Conservation (phyloP, 2,329 filamentous ascomycete genomes). For the Cylindrodendrum hubeiense region DNA sequence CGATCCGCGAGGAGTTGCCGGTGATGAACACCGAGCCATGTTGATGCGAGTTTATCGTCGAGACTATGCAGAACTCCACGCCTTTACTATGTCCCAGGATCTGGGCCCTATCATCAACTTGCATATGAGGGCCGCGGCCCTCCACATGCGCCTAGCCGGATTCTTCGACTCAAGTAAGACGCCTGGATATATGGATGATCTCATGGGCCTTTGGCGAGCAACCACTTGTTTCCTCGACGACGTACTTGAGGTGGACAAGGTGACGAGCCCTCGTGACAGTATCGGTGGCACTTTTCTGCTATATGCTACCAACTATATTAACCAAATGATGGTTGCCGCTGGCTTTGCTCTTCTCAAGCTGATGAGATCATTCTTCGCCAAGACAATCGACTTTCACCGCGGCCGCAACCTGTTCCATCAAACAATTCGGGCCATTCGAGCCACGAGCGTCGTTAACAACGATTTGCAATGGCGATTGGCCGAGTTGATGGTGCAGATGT, state of each 20-base stretch:
- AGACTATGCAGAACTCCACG: constrained; percentile 73
- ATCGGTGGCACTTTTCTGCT: constrained; percentile 68
- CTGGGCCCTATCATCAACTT: constrained; percentile 71
- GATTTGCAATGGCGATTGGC: constrained; percentile 84
- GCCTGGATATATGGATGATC: constrained; percentile 78
- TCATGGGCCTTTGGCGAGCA: constrained; percentile 81
- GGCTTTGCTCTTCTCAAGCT: constrained; percentile 83
- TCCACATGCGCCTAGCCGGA: constrained; percentile 82
- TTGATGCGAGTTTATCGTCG: constrained; percentile 75
- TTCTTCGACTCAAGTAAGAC: constrained; percentile 85
- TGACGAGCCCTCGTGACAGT: constrained; percentile 58
- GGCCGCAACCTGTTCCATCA: constrained; percentile 78
- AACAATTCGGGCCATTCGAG: constrained; percentile 77
- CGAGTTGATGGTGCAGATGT: constrained; percentile 89
- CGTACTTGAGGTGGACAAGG: constrained; percentile 66
- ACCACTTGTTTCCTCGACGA: constrained; percentile 78
- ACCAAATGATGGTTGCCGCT: constrained; percentile 88
- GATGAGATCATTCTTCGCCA: constrained; percentile 81
- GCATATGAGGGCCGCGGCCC: constrained; percentile 77
- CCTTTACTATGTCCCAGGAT: constrained; percentile 69
- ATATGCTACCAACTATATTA: constrained; percentile 81
- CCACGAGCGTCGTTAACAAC: constrained; percentile 81
- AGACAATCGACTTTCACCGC: constrained; percentile 76
- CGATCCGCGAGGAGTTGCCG: constrained; percentile 76
- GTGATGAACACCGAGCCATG: constrained; percentile 75